Evolutionary conservation across 1,284 basidiomycete genomes (phyloP).

Genomic region (Spongispora temasekensis): DNA sequence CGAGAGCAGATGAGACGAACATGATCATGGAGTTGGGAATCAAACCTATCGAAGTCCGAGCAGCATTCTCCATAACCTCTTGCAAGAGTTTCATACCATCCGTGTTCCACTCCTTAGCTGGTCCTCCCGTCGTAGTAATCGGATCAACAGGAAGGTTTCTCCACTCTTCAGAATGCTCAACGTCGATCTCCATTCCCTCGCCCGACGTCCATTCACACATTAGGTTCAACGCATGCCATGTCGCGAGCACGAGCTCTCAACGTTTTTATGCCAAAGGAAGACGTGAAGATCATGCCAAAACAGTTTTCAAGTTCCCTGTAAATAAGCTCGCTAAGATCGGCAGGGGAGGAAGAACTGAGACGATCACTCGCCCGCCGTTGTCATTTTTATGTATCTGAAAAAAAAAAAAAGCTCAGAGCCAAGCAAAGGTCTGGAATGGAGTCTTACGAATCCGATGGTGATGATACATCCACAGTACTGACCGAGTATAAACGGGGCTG

Average conservation of each 20-base stretch:
- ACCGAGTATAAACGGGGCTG: slow-evolving; percentile 22
- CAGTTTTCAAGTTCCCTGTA: slow-evolving; percentile 17
- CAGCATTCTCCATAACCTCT: slow-evolving; percentile 6
- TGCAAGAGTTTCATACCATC: slow-evolving; percentile 12
- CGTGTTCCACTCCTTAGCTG: slow-evolving; percentile 15
- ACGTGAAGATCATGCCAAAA: slow-evolving; percentile 19
- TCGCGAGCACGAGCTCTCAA: slow-evolving; percentile 13
- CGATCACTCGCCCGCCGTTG: too few species aligned
- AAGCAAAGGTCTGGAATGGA: background rate
- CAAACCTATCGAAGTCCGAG: background rate
- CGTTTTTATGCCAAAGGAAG: slow-evolving; percentile 8
- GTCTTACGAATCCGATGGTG: background rate
- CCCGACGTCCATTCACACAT: too few species aligned
- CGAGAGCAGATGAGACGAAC: too few species aligned
- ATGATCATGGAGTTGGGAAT: background rate
- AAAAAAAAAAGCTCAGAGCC: background rate
- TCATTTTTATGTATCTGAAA: too few species aligned
- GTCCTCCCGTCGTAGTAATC: slow-evolving; percentile 19
- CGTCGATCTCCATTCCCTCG: slow-evolving; percentile 13
- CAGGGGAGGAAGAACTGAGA: too few species aligned
- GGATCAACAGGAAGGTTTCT: too few species aligned
- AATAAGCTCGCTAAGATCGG: too few species aligned
- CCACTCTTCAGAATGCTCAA: slow-evolving; percentile 20
- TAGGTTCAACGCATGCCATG: slow-evolving; percentile 27
- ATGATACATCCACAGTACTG: background rate